A percentile compares a stretch with the other conserved stretches of the same genome.
These are phyloP conservation scores for Saccharomycopsis capsularis DNA, from an alignment of 805 yeast species.

Conservation along the genomic window DNA sequence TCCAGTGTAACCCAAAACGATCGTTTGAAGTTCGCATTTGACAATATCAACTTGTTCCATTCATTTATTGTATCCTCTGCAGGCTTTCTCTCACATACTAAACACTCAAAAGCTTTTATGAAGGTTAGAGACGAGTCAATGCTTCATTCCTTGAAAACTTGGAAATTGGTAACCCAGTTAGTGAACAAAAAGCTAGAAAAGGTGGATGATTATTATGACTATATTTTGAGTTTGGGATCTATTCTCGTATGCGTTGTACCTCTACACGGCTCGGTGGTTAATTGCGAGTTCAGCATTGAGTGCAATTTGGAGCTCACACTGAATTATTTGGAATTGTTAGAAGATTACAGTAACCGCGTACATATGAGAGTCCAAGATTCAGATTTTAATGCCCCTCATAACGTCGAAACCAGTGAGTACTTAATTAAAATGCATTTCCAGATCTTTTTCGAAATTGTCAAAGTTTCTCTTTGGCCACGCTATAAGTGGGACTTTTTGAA, in stretches of 20 bases:
- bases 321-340: slow-evolving; percentile 2
- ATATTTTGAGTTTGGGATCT: slow-evolving; percentile 3
- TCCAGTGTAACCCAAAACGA: slow-evolving; percentile 2
- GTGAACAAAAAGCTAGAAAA: neutral
- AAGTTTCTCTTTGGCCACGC: slow-evolving; percentile 10
- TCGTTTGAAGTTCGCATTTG: slow-evolving; percentile 7
- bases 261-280: slow-evolving; percentile 2
- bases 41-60: neutral
- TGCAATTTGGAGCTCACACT: neutral
- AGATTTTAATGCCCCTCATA: neutral
- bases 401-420: slow-evolving; percentile 5
- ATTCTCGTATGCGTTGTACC: neutral
- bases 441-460: slow-evolving; percentile 7
- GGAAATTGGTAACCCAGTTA: neutral
- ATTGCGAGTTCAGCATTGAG: neutral
- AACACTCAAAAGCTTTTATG: neutral
- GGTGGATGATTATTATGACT: slow-evolving; percentile 3
- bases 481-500: slow-evolving; percentile 5
- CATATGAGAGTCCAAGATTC: neutral
- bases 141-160: neutral
- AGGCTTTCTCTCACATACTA: too few relatives aligned
- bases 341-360: slow-evolving; percentile 8
- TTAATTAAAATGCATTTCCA: slow-evolving; percentile 9
- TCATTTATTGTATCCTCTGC: too few relatives aligned
- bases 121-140: slow-evolving; percentile 1